Base-by-base conservation (phyloP, 768 basidiomycete species). In the Tubosaeta brunneosetosa region DNA sequence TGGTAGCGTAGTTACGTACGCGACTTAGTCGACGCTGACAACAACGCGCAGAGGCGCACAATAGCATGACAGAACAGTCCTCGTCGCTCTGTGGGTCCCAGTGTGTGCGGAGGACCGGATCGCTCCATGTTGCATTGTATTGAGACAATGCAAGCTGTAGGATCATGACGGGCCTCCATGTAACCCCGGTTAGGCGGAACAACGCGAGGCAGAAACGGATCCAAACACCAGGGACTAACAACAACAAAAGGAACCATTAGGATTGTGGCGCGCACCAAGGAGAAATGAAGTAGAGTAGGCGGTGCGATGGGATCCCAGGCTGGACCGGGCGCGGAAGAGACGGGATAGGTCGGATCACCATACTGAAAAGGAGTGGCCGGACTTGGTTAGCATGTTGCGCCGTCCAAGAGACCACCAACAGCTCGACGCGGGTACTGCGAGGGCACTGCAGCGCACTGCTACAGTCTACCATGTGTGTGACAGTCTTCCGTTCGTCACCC, bases 1-100 rank as follows among this genome's bases (percentile, higher is more conserved):
- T 68, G 65, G 61, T 48, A 47, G 40, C 49, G 11, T 50, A n/a
- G 55, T 66, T 67, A 66, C 66, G 65, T 66, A 67, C 44, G 36
- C 17, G 22, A 42, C 19, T n/a, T 44, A 33, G 63, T 61, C 55
- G 53, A 51, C 43, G 34, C 45, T 16, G 11, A 9, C 26, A 43
- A 48, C 27, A 40, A 44, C 25, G 22, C 10, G 17, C 32, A 33
- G 33, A 40, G 44, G 47, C 44, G 40, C 32, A 62, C 53, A 61
- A 67, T 49, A 53, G 27, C 29, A 25, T 22, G 25, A 33, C 52
- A 40, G 16, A 25, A 40, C 2, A 22, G 19, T 22, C 53, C 50
- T 60, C 8, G 50, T 45, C 48, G 58, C 50, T 4, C 41, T 64
- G 62, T 63, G 52, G 61, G 61, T 14, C 47, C 31, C 29, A 26